These are phyloP conservation scores for Metschnikowia colocasiae DNA, from an alignment of 805 yeast genomes.

Conservation along the genomic window DNA sequence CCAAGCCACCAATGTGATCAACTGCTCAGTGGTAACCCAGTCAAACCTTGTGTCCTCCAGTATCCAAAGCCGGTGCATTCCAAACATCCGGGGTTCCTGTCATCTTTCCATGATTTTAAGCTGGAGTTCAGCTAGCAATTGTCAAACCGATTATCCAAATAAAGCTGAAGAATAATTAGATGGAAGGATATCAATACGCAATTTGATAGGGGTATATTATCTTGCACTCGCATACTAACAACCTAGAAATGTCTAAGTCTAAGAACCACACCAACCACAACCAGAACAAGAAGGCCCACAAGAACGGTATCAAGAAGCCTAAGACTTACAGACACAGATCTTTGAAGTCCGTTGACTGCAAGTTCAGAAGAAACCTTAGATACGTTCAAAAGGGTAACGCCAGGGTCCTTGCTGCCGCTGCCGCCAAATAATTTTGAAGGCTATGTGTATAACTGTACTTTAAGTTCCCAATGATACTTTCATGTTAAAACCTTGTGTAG, in stretches of 20 bases:
- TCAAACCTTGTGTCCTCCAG: conserved; percentile 99
- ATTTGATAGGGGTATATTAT: neutral
- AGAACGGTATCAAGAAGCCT: conserved; percentile 99
- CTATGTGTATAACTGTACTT: conserved; percentile 9
- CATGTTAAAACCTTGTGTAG: conserved; percentile 7
- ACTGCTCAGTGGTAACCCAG: conserved; percentile 74
- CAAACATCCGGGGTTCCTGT: too few relatives aligned
- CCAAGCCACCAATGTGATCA: conserved; percentile 20
- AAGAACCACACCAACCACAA: conserved; percentile 99
- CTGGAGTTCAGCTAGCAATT: neutral
- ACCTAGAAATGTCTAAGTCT: conserved; percentile 88
- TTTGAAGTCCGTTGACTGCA: conserved; percentile 97
- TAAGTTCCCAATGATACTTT: conserved; percentile 17
- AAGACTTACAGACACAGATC: conserved; percentile 97
- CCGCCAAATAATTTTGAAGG: conserved; percentile 13
- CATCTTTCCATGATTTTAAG: too few relatives aligned
- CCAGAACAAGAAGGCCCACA: conserved; percentile 99
- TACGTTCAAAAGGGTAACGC: conserved; percentile 98
- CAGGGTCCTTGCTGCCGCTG: conserved; percentile 69
- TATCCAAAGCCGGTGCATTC: conserved; percentile 55
- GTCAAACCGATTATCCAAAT: too few relatives aligned
- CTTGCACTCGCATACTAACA: conserved; percentile 25
- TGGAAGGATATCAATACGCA: conserved; percentile 14
- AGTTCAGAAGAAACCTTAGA: conserved; percentile 99
- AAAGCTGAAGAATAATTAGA: neutral